Base-by-base conservation (phyloP, 2,329 filamentous ascomycete genomes). In the Clathrospora elynae region DNA sequence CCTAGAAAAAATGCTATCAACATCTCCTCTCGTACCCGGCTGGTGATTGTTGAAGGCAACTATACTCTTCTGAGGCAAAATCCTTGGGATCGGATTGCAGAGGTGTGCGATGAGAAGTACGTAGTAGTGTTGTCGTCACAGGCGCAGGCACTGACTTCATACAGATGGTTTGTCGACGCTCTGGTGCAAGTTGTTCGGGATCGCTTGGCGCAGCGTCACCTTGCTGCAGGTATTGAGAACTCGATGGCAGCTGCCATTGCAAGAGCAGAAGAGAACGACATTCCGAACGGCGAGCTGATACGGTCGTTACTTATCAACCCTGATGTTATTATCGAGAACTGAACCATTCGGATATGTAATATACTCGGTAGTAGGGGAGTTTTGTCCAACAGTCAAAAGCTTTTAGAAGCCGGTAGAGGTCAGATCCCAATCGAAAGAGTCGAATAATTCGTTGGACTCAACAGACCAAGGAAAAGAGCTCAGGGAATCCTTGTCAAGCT, bases 21-120 rank as follows among this genome's bases (percentile, higher is more conserved):
- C 2, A 46, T 63, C 22, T 59, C 60, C 29, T 57, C 58, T 20
- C 48, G 45, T 4, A 58, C 42, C 11, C 57, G 53, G 6, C 20
- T 63, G 6, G 36, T 62, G 10, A 58, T 63, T 6, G 26, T 62
- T 3, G 60, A 63, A 26, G 60, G 60, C 4, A 63, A 63, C 10
- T 63, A 63, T 30, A 61, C 57, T 3, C 51, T 63, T n/a, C 34
- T 61, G 16, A 48, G 52, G 11, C 48, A 58, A 19, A 42, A 39
- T 12, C 57, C 57, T 5, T 61, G 57, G 57, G 35, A 41, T 25
- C 20, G 51, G 5, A 52, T 61, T 35, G 38, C 52, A 9, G 29
- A 46, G 16, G 23, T 45, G 13, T 59, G 52, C 25, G 49, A 45
- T 10, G 52, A 59, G 32, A 59, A 41, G 58, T 59, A 23, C 4